A percentile compares a stretch with the other conserved stretches of the same genome.
Evolutionary conservation across 2,329 filamentous ascomycete genomes (phyloP).

Genomic region (Penicillium sp.): DNA sequence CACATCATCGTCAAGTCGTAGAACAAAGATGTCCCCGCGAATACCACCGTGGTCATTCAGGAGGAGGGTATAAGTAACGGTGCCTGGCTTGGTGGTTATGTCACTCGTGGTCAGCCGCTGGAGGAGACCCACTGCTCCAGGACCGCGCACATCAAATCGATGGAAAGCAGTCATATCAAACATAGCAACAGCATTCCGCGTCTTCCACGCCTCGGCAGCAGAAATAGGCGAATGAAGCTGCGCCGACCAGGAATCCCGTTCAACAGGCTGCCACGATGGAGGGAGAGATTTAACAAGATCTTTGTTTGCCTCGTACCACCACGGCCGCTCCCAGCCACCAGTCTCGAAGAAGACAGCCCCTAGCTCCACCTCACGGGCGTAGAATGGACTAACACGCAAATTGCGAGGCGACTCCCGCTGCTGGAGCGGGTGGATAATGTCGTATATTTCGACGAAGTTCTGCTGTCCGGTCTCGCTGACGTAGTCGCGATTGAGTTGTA

Average conservation of each 20-base stretch:
- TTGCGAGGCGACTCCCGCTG: slow-evolving; percentile 57
- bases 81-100: slow-evolving; percentile 46
- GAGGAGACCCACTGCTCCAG: slow-evolving; percentile 55
- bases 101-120: slow-evolving; percentile 44
- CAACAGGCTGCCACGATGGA: slow-evolving; percentile 52
- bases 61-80: slow-evolving; percentile 56
- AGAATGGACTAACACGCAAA: slow-evolving; percentile 59
- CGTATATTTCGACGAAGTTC: slow-evolving; percentile 64
- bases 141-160: slow-evolving; percentile 57
- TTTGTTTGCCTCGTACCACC: slow-evolving; percentile 60
- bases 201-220: slow-evolving; percentile 63
- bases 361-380: slow-evolving; percentile 53
- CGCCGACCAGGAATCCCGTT: slow-evolving; percentile 59
- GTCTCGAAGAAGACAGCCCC: slow-evolving; percentile 54
- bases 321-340: slow-evolving; percentile 61
- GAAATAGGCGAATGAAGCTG: slow-evolving; percentile 57
- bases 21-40: slow-evolving; percentile 56
- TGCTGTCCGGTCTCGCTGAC: slow-evolving; percentile 58
- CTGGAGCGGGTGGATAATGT: slow-evolving; percentile 61
- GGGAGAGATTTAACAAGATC: slow-evolving; percentile 52
- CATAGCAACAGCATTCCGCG: slow-evolving; percentile 59
- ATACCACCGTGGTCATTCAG: slow-evolving; percentile 55
- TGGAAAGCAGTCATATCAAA: slow-evolving; percentile 62
- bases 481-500: slow-evolving; percentile 56
- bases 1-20: slow-evolving; percentile 47